Base-by-base conservation (phyloP, 768 basidiomycete genomes). In the Gymnopilus junonius region DNA sequence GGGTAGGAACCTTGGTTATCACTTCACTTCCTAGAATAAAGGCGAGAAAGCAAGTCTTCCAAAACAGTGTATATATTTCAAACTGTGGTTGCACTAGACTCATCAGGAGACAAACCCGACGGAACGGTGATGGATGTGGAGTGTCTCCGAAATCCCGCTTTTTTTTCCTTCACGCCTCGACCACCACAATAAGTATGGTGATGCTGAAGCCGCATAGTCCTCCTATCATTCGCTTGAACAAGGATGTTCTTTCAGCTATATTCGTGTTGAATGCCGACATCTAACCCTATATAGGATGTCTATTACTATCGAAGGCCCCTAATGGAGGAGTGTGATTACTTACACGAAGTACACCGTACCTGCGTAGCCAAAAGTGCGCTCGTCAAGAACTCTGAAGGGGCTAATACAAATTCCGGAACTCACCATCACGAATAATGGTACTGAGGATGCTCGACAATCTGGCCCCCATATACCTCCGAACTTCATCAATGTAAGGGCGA, bases 401-500 rank as follows among this genome's bases (percentile, higher is more conserved):
- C 4, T 21, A n/a, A n/a, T n/a, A 15, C 15, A 10, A 55, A 35
- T n/a, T n/a, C 21, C 8, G 20, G n/a, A 45, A 25, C 60, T 34
- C 25, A 61, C 60, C 60, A 37, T 61, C 60, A 3, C 60, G 53
- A 12, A 61, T 29, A 7, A 61, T 42, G 17, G 55, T 20, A 15
- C 29, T 8, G 20, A 61, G 17, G 25, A 54, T 43, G 11, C 21
- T 29, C 10, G 53, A 55, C 31, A 17, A 31, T 25, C 31, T 39
- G 8, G 39, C 31, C 4, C 34, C 17, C 35, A n/a, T 43, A 17
- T 50, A 20, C 21, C 12, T 58, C 10, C 65, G 45, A 21, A 65
- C 61, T 37, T 68, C 68, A 58, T 68, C 17, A 71, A 37, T 25
- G 71, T 71, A 12, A 72, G 54, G 11, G 42, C 12, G 48, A 72